Conservation (phyloP, 805 yeast species). For the Candida koratica region DNA sequence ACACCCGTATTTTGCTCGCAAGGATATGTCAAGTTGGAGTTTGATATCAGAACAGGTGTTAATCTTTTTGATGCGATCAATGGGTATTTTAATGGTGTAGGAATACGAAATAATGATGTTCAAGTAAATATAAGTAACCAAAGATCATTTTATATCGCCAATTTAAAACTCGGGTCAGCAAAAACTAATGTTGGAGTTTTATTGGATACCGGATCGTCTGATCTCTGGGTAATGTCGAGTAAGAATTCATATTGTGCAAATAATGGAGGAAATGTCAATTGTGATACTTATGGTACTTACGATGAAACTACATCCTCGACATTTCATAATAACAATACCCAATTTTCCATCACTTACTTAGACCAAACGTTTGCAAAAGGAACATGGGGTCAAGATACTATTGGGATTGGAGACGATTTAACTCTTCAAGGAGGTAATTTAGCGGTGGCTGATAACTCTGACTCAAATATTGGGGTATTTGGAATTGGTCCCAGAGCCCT, state of each 20-base stretch:
- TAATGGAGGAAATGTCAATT: constrained; percentile 22
- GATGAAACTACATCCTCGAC: constrained; percentile 29
- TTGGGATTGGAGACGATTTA: constrained; percentile 14
- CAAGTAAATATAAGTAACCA: constrained; percentile 18
- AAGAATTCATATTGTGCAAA: constrained; percentile 21
- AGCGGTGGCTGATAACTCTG: constrained; percentile 19
- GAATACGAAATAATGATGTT: constrained; percentile 3
- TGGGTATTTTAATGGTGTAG: constrained; percentile 12
- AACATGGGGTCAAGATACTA: constrained; percentile 19
- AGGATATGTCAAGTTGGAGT: constrained; percentile 22
- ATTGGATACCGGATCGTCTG: constrained; percentile 42
- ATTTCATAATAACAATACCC: constrained; percentile 28
- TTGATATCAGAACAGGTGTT: constrained; percentile 23
- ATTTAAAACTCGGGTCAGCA: constrained; percentile 27
- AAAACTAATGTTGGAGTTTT: constrained; percentile 27
- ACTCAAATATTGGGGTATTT: constrained; percentile 20
- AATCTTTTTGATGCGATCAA: constrained; percentile 18
- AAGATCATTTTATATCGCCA: constrained; percentile 29
- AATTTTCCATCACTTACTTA: constrained; percentile 45
- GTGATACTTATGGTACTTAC: constrained; percentile 35
- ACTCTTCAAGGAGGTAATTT: constrained; percentile 16
- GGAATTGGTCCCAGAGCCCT: constrained; percentile 17
- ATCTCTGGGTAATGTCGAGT: constrained; percentile 39
- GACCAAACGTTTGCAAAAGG: constrained; percentile 44
- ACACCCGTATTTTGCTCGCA: constrained; percentile 15